Evolutionary conservation across 495 filamentous ascomycete species (phyloP).

Genomic region (Xylaria curta): DNA sequence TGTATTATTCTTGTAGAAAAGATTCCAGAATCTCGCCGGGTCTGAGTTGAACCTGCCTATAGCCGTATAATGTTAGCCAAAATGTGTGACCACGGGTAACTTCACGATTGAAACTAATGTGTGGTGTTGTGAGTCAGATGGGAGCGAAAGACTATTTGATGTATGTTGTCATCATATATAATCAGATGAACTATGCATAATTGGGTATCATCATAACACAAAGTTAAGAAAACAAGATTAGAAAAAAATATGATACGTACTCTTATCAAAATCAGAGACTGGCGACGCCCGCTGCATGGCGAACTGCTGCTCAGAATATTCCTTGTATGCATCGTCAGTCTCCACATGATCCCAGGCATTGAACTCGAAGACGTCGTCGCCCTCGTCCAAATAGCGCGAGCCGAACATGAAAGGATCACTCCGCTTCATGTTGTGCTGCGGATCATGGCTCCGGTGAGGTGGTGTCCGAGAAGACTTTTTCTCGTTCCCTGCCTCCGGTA

Average conservation of each 20-base stretch:
- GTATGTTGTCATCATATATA: constrained; percentile 58
- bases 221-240: constrained; percentile 16
- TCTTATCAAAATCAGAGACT: constrained; percentile 85
- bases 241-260: constrained; percentile 47
- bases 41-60: constrained; percentile 80
- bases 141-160: constrained; percentile 66
- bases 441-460: constrained; percentile 62
- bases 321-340: constrained; percentile 80
- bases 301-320: constrained; percentile 81
- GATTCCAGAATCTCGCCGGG: constrained; percentile 94
- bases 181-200: constrained; percentile 71
- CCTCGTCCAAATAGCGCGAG: constrained; percentile 78
- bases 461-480: constrained; percentile 34
- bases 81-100: constrained; percentile 6
- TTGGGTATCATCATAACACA: constrained; percentile 61
- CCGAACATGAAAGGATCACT: constrained; percentile 95
- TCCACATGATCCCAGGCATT: constrained; percentile 99
- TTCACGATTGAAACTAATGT: constrained; percentile 14
- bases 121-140: constrained; percentile 57
- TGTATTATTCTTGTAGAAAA: constrained; percentile 94
- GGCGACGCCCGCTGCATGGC: constrained; percentile 79
- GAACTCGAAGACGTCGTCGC: constrained; percentile 89
- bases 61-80: constrained; percentile 42
- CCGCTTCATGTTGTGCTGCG: constrained; percentile 73
- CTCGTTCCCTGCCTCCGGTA: constrained; percentile 6